Evolutionary conservation across 1,139 yeast genomes (phyloP), one percentile per base, ranked within the genome.

Genomic region (Candida tetrigidarum): DNA sequence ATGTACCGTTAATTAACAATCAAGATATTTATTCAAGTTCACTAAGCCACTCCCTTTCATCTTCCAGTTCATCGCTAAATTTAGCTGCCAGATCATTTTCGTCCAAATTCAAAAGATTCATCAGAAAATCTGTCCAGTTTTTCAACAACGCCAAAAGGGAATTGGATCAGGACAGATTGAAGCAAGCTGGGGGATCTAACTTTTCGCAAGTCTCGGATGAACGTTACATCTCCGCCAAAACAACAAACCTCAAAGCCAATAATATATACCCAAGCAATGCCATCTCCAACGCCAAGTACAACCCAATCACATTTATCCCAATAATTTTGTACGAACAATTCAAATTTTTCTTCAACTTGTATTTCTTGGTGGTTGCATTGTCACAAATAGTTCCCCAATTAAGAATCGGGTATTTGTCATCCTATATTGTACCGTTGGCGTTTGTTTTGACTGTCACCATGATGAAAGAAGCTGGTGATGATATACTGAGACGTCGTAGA

Each of bases 381-480:
- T 91, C 98, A 2, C 99, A 95, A 66, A 84, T 86, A 3, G 76
- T 95, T n/a, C 97, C 98, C 0, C 90, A 84, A 11, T 74, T 95
- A 47, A 75, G 98, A 53, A 93, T 95, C 30, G 99, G 99, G 8
- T 95, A 92, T 60, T 72, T 95, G 37, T 87, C 96, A 1, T 88
- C 97, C 2, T 95, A 95, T 62, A 77, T 95, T 30, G 97, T 92
- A 5, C 99, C 99, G 0, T 74, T 95, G 45, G 97, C 87, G 1
- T 95, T 95, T 71, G 99, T 95, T 14, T 71, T 95, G 38, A 74
- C 87, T 0, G 96, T 95, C 5, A 95, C 99, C 0, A 91, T 95
- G 96, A 73, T 86, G 57, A 93, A 93, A 64, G 99, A 95, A 62
- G 98, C 97, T 0, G 77, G 90, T 55, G 99, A 95, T 66, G 99